Evolutionary conservation across 1,284 basidiomycete species (phyloP), one percentile per base, ranked within the genome.

Genomic region (Melampsora americana): DNA sequence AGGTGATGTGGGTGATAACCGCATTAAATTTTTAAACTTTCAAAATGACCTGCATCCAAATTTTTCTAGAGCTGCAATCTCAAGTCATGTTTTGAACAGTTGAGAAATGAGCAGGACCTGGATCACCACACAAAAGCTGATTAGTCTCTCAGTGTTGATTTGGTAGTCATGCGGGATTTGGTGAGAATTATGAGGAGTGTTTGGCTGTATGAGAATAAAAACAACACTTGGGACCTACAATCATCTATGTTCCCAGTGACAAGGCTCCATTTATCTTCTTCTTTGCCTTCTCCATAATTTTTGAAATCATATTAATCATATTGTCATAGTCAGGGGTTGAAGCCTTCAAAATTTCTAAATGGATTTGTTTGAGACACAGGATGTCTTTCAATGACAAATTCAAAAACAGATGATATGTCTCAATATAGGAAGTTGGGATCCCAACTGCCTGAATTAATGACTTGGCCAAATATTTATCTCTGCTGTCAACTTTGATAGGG

Each of bases 321-420:
- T 28, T 56, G 11, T 20, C 28, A 56, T n/a, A 56, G 20, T 56
- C 53, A 23, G 53, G 53, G 2, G 7, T n/a, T 23, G 53, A 11
- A 23, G 53, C 9, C 5, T 1, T 56, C 28, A 56, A 56, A 16
- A 56, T 16, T 16, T 56, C 53, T 28, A 23, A 56, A 56, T 56
- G 28, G 7, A 56, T 20, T 23, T 23, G 9, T 20, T 28, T 56
- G n/a, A 56, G 28, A 56, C n/a, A 7, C 2, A 28, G 9, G 4
- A 56, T 23, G 28, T 56, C 53, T 56, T n/a, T 56, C 53, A 56
- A 56, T 56, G 53, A 56, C 53, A 56, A 56, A 23, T 56, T 56
- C 28, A 11, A 28, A 56, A 56, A 56, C 53, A 56, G 28, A n/a
- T 56, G 53, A 20, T 23, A 56, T 16, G n/a, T 56, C 28, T 56